Evolutionary conservation across 106 monocot species (phyloP).

Genomic region (Phalaenopsis aphrodite): DNA sequence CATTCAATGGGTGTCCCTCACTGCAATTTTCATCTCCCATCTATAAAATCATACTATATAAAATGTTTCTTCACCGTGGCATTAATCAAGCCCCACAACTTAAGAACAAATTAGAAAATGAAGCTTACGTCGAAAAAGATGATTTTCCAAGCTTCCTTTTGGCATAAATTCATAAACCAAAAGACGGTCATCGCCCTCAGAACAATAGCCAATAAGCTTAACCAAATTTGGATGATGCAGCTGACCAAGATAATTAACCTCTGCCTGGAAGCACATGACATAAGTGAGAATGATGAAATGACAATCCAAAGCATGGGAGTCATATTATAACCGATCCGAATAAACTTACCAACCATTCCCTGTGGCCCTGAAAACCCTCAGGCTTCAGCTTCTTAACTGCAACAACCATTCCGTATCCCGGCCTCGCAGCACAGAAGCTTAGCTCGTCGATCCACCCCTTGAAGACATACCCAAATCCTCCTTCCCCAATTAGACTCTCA

Average conservation of each 20-base stretch:
- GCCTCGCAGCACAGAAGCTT: conserved; percentile 2
- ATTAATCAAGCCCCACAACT: too few species aligned
- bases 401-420: conserved; percentile 6
- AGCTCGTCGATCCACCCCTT: conserved; percentile 11
- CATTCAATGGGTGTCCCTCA: not conserved
- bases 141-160: conserved; percentile 40
- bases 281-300: not conserved
- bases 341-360: conserved; percentile 11
- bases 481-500: conserved; percentile 11
- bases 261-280: conserved; percentile 11
- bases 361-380: conserved; percentile 13
- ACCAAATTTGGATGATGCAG: conserved; percentile 35
- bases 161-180: conserved; percentile 44
- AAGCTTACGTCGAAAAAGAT: conserved; percentile 35
- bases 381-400: conserved; percentile 11
- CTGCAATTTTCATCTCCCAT: too few species aligned
- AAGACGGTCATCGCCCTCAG: conserved; percentile 28
- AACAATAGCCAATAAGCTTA: conserved; percentile 35
- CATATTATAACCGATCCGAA: too few species aligned
- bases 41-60: too few species aligned
- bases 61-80: too few species aligned
- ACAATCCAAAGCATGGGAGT: not conserved
- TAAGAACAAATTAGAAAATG: not conserved
- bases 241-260: conserved; percentile 33
- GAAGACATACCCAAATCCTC: conserved; percentile 10